Base-by-base conservation (phyloP, 202 grass and related monocot species). In the Miscanthus sacchariflorus region DNA sequence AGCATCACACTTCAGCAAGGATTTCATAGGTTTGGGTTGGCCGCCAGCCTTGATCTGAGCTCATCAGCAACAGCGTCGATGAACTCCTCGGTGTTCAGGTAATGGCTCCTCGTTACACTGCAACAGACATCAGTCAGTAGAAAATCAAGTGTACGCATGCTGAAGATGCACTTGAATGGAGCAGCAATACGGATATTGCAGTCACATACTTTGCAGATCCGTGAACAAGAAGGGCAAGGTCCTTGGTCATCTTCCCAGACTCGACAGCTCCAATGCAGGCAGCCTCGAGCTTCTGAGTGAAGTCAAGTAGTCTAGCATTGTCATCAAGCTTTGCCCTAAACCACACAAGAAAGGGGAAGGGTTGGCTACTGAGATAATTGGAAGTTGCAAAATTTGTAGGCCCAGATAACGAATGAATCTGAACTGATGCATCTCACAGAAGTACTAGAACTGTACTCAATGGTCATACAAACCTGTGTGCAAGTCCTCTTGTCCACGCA, bases 191-290 rank as follows among this genome's bases (percentile, higher is more conserved):
- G 14, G 15, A 54, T 4, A 42, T 2, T 39, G 40, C 17, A 56
- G 6, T 5, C 50, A 43, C 59, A 14, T 79, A 88, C 76, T 85
- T 89, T 56, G 80, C 74, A 52, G 86, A 59, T 68, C 90, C 90
- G 0, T 92, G 90, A 70, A 88, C 67, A 49, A 91, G 85, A 67
- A 88, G 78, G 5, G 84, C 87, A 68, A 92, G 87, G 81, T 92
- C 91, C 52, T 93, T 93, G 77, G 91, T 93, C 91, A 90, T 93
- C 88, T 90, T 93, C 75, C 91, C 91, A 85, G 88, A 90, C 45
- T 93, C 91, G 0, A 93, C 91, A 9, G 84, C 56, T 17, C 87
- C 87, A 83, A 93, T 44, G 69, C 91, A 87, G 66, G 91, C 88
- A 84, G 91, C 91, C 83, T 93, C 91, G 42, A 93, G 83, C 81